These are phyloP conservation scores for Phytophthora cajani DNA, from an alignment of 352 stramenopile genomes.

Conservation along the genomic window DNA sequence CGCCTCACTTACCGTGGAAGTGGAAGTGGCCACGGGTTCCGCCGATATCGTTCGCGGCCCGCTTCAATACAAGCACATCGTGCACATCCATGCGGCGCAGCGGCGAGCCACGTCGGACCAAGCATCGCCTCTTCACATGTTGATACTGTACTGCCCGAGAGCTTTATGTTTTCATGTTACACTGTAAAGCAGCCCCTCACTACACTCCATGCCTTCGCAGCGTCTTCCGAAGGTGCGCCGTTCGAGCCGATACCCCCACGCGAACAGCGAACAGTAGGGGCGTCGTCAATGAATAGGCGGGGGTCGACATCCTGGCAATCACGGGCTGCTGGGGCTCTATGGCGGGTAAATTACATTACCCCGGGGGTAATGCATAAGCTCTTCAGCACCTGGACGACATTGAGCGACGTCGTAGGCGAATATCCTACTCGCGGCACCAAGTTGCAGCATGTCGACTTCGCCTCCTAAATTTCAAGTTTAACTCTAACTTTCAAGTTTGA, in stretches of 20 bases:
- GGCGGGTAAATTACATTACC: too few species aligned
- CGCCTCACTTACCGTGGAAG: background rate
- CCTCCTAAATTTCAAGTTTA: background rate
- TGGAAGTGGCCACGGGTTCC: conserved; percentile 20
- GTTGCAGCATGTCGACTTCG: too few species aligned
- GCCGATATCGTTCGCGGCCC: background rate
- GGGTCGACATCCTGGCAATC: background rate
- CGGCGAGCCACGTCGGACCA: conserved; percentile 19
- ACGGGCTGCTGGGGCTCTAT: background rate
- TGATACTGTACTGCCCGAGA: too few species aligned
- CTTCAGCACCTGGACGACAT: too few species aligned
- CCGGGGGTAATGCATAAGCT: too few species aligned
- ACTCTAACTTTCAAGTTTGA: background rate
- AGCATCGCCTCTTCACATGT: too few species aligned
- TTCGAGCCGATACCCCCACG: background rate
- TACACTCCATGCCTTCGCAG: background rate
- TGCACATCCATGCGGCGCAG: conserved; percentile 7
- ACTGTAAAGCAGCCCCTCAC: too few species aligned
- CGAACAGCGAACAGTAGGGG: background rate
- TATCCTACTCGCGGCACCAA: too few species aligned
- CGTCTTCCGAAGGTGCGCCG: background rate
- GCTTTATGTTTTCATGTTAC: too few species aligned
- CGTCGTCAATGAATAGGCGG: conserved; percentile 1
- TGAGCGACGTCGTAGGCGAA: too few species aligned
- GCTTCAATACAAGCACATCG: background rate